Conservation (phyloP, 352 stramenopile species). For the Phytophthora sansomeana region DNA sequence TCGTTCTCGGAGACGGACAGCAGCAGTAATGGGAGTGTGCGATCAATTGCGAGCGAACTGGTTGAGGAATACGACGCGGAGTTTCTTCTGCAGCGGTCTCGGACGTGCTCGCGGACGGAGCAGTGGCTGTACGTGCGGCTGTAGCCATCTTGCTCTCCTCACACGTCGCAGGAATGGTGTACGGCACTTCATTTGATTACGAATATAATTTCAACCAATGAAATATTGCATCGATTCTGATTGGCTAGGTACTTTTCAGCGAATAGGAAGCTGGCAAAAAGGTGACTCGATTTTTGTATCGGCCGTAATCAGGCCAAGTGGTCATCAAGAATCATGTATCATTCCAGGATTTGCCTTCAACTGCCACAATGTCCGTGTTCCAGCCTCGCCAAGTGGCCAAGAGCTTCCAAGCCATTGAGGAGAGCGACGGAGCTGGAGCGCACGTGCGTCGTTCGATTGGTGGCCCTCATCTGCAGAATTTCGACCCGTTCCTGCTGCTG, state of each 20-base stretch:
- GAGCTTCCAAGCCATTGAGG: constrained; percentile 53
- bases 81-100: not conserved
- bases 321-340: constrained; percentile 7
- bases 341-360: constrained; percentile 16
- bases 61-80: constrained; percentile 6
- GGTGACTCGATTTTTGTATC: not conserved
- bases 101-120: constrained; percentile 15
- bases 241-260: not conserved
- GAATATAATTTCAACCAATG: constrained; percentile 16
- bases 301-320: constrained; percentile 7
- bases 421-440: constrained; percentile 53
- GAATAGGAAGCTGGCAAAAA: not conserved
- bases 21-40: constrained; percentile 20
- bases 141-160: constrained; percentile 24
- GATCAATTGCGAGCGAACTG: constrained; percentile 12
- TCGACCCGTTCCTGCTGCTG: constrained; percentile 71
- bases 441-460: constrained; percentile 65
- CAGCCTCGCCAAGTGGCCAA: constrained; percentile 45
- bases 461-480: constrained; percentile 49
- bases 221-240: not conserved
- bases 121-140: constrained; percentile 40
- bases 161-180: constrained; percentile 7
- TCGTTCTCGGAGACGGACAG: constrained; percentile 35
- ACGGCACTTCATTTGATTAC: not conserved
- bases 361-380: constrained; percentile 19